Base-by-base conservation (phyloP, 305 asterid genomes). In the Fraxinus albicans region DNA sequence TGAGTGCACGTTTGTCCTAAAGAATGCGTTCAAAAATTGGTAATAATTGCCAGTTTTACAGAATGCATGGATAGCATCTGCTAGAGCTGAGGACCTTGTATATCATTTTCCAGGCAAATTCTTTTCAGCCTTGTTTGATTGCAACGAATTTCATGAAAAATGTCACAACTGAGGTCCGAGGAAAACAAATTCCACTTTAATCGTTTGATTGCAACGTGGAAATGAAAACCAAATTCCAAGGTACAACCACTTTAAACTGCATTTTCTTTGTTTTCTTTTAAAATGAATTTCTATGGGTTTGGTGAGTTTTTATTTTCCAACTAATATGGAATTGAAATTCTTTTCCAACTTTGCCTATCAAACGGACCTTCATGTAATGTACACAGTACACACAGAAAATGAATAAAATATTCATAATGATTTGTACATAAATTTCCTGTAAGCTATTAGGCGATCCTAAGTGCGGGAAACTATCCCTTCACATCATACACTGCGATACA, bases 341-440 rank as follows among this genome's bases (percentile, higher is more conserved):
- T 0, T 33, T 33, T 33, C 35, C 35, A 33, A 2, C 2, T 33
- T 33, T 33, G 35, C 4, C 4, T 33, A 33, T 33, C 35, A 33
- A 33, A 33, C 4, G 4, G 35, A 3, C 35, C 35, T 33, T 69
- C 25, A 55, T 6, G 23, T 55, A 65, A 69, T 13, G 75, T 69
- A 69, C 75, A 81, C 89, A 81, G 73, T 25, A 25, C 27, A 25
- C 27, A 25, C 27, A 25, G 27, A 74, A 63, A 83, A 82, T 72
- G 79, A 86, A 90, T 82, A 73, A 86, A 83, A 75, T 81, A 83
- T 73, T 85, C 84, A 86, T 83, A 50, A 76, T 40, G 85, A 87
- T 88, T 87, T 91, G 86, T 89, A 91, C 93, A 91, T 83, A 86
- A 84, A 67, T 77, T 38, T 69, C 53, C 27, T 38, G 76, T n/a